Evolutionary conservation across 441 rosid species (phyloP).

Genomic region (Kokia cookei): DNA sequence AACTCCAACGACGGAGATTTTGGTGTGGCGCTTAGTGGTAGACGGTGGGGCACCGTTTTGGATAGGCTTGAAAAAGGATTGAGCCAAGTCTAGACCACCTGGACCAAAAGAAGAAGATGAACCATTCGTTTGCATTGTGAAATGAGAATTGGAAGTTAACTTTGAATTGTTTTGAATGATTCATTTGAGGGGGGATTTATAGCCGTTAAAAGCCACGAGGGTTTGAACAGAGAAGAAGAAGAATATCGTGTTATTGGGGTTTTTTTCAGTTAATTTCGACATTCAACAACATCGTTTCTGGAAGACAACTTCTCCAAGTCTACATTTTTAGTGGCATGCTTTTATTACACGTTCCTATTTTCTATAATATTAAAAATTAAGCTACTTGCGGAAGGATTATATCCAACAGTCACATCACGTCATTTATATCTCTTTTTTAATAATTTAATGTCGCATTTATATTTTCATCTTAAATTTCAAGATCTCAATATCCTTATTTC

Average conservation of each 20-base stretch:
- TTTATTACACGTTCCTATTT: neutral
- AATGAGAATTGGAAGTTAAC: neutral
- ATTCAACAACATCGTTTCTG: neutral
- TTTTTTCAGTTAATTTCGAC: neutral
- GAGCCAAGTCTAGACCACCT: slow-evolving; percentile 53
- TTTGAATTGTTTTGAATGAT: neutral
- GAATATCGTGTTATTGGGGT: neutral
- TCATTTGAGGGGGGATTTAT: neutral
- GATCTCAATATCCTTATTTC: no score
- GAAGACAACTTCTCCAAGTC: neutral
- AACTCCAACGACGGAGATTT: slow-evolving; percentile 72
- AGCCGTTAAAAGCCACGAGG: no score
- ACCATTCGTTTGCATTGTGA: slow-evolving; percentile 42
- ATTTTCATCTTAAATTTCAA: no score
- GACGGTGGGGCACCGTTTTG: slow-evolving; percentile 37
- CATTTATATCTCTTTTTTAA: no score
- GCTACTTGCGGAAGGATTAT: no score
- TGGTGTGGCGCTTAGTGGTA: slow-evolving; percentile 51
- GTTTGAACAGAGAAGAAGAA: neutral
- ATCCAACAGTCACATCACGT: no score
- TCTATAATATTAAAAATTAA: neutral
- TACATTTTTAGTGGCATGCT: neutral
- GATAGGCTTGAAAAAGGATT: slow-evolving; percentile 63
- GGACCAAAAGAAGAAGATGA: slow-evolving; percentile 63
- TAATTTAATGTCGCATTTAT: no score